phyloP scores from a whole-genome alignment of 2,329 filamentous ascomycete genomes.

The Blastomyces gilchristii region DNA sequence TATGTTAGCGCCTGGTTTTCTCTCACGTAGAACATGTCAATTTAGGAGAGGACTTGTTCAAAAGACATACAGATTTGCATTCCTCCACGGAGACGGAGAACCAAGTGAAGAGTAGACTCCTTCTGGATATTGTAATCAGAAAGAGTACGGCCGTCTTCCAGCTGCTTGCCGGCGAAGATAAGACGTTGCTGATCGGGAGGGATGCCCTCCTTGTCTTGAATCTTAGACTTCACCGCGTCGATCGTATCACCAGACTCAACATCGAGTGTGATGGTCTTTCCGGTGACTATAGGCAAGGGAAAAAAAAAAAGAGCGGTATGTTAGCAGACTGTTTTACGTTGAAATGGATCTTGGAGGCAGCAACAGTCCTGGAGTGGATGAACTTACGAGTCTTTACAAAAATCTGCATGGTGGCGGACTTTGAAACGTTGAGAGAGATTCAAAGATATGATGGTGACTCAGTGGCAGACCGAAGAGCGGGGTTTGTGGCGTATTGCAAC shows the following conservation, averaged over 20 bases:
- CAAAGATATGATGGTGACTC: background rate
- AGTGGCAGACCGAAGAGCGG: slow-evolving; percentile 10
- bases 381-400: slow-evolving; percentile 90
- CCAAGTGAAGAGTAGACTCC: slow-evolving; percentile 96
- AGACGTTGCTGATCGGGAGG: slow-evolving; percentile 98
- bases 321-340: slow-evolving; percentile 23
- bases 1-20: slow-evolving; percentile 4
- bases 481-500: background rate
- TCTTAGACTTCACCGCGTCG: slow-evolving; percentile 51
- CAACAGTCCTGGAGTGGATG: slow-evolving; percentile 15
- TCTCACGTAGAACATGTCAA: too few species aligned
- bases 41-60: background rate
- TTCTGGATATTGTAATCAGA: slow-evolving; percentile 99
- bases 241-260: slow-evolving; percentile 40
- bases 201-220: slow-evolving; percentile 97
- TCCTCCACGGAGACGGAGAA: slow-evolving; percentile 90
- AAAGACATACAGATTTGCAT: slow-evolving; percentile 51
- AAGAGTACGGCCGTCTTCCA: slow-evolving; percentile 97
- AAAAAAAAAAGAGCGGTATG: slow-evolving; percentile 9
- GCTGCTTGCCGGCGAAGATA: slow-evolving; percentile 99
- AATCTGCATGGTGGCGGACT: slow-evolving; percentile 68
- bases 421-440: background rate
- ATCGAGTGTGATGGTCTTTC: slow-evolving; percentile 46
- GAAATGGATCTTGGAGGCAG: slow-evolving; percentile 11
- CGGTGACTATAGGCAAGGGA: slow-evolving; percentile 43